phyloP scores from a whole-genome alignment of 2,329 filamentous ascomycete species.

The Botryotinia narcissicola region DNA sequence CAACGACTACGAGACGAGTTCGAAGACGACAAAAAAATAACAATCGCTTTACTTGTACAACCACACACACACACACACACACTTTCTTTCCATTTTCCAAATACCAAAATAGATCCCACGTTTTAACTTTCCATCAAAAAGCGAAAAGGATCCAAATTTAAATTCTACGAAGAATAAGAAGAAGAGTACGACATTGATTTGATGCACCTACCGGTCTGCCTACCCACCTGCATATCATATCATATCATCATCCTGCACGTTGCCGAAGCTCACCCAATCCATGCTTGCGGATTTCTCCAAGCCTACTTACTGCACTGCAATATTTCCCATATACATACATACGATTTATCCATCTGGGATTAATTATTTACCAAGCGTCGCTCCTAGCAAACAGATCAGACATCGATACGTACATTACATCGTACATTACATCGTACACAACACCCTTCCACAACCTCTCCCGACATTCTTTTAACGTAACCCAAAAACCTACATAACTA shows the following conservation, averaged over 20 bases:
- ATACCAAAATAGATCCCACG: conserved; percentile 10
- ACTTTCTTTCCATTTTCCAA: neutral
- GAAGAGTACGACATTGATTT: neutral
- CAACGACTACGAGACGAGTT: neutral
- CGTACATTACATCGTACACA: conserved; percentile 12
- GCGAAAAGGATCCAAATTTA: neutral
- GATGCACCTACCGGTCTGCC: conserved; percentile 6
- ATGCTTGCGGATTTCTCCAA: neutral
- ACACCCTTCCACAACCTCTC: conserved; percentile 7
- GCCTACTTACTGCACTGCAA: neutral
- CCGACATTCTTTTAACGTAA: conserved; percentile 2
- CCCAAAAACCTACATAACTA: neutral
- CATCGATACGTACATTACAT: conserved; percentile 10
- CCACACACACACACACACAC: neutral
- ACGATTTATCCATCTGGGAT: neutral
- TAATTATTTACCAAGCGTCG: neutral
- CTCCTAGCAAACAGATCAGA: conserved; percentile 11
- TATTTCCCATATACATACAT: neutral
- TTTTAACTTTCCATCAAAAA: neutral
- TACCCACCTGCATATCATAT: conserved; percentile 13
- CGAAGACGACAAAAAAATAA: neutral
- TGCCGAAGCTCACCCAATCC: conserved; percentile 14
- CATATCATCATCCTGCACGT: conserved; percentile 11
- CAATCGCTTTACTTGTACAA: neutral
- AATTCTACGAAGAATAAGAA: conserved; percentile 8